A percentile compares a stretch with the other conserved stretches of the same genome.
phyloP scores from a whole-genome alignment of 805 yeast genomes.

The Pichia nanzhaoensis region DNA sequence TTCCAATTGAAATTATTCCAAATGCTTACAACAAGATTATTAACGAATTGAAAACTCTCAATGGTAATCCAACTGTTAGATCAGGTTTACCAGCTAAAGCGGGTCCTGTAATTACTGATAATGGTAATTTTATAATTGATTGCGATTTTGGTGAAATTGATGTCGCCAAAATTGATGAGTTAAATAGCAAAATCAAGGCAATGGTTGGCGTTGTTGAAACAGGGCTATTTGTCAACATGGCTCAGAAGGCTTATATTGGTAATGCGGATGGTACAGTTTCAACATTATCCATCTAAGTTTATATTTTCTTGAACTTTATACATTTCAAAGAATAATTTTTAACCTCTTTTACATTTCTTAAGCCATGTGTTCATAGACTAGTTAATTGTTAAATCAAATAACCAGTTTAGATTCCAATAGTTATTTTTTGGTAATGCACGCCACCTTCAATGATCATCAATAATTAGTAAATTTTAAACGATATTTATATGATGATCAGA shows the following conservation, averaged over 20 bases:
- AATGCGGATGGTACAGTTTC: constrained; percentile 58
- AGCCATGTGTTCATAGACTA: no score
- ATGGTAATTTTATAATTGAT: constrained; percentile 87
- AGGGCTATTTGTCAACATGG: constrained; percentile 75
- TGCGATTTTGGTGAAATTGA: constrained; percentile 84
- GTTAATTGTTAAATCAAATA: no score
- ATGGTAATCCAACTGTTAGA: constrained; percentile 65
- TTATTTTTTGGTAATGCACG: no score
- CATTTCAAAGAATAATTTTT: no score
- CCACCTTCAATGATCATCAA: no score
- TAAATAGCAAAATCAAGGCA: constrained; percentile 62
- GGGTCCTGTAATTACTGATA: constrained; percentile 95
- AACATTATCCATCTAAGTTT: constrained; percentile 31
- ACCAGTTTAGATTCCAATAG: no score
- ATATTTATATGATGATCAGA: no score
- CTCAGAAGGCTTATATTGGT: constrained; percentile 83
- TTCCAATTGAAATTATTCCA: constrained; percentile 95
- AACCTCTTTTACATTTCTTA: no score
- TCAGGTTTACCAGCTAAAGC: constrained; percentile 91
- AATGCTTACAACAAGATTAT: constrained; percentile 73
- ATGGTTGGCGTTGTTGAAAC: constrained; percentile 95
- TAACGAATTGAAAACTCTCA: constrained; percentile 52
- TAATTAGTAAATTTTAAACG: no score
- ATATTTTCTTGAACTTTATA: no score
- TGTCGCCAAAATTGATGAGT: constrained; percentile 33